These are phyloP conservation scores for Solanum sejunctum DNA, from an alignment of 257 asterid genomes.

Conservation along the genomic window DNA sequence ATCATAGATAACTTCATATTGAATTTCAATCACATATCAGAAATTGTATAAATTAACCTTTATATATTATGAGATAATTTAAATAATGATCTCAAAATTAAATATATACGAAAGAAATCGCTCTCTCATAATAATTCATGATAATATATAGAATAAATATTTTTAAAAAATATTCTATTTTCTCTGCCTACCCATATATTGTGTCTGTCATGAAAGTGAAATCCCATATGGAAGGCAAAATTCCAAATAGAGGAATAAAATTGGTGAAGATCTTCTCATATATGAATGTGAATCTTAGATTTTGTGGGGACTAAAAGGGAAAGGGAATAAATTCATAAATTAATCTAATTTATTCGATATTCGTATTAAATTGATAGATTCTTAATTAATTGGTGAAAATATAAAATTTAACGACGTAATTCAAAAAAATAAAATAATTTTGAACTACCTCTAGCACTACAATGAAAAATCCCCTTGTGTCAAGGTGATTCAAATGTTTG, in stretches of 20 bases:
- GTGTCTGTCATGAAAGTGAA: neutral
- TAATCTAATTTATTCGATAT: neutral
- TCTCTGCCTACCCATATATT: neutral
- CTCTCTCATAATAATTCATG: neutral
- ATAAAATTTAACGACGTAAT: neutral
- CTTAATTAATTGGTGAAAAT: fast-evolving
- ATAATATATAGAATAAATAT: neutral
- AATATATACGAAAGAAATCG: neutral
- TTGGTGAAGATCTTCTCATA: neutral
- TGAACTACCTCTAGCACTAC: neutral
- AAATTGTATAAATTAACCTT: neutral
- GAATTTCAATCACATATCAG: neutral
- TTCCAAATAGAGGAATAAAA: neutral
- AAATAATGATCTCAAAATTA: neutral
- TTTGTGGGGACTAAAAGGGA: neutral
- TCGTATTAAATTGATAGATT: neutral
- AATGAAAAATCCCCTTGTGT: neutral
- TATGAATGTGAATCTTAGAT: neutral
- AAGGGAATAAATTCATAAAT: neutral
- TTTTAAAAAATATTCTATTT: neutral
- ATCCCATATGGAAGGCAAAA: neutral
- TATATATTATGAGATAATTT: neutral
- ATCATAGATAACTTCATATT: neutral
- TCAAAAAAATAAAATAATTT: neutral
- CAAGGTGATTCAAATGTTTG: neutral